Percentiles rank a stretch among this genome's conserved stretches.
Conservation (phyloP, 1,284 basidiomycete genomes). For the Cutaneotrichosporon sp. region DNA sequence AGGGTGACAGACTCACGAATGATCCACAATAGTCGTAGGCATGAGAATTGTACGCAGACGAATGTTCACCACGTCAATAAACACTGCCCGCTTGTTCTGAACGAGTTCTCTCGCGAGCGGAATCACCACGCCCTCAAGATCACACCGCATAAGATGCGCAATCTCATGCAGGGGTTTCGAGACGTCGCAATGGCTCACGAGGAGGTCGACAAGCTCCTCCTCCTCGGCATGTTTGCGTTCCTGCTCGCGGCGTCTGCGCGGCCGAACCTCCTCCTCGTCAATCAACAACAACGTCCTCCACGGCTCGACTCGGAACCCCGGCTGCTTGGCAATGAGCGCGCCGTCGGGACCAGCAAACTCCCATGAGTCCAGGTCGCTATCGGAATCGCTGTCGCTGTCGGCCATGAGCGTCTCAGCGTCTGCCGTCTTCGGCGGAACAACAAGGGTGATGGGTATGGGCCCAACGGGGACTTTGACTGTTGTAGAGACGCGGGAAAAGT, state of each 20-base stretch:
- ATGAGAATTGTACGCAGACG: slow-evolving; percentile 80
- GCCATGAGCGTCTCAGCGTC: slow-evolving; percentile 41
- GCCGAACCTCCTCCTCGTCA: slow-evolving; percentile 29
- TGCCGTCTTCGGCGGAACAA: slow-evolving; percentile 64
- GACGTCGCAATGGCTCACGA: slow-evolving; percentile 63
- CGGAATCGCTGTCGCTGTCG: slow-evolving; percentile 58
- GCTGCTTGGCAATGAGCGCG: slow-evolving; percentile 17
- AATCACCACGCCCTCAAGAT: slow-evolving; percentile 79
- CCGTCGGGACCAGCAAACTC: slow-evolving; percentile 19
- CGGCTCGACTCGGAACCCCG: slow-evolving; percentile 61
- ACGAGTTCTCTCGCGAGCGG: slow-evolving; percentile 87
- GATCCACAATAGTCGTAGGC: slow-evolving; percentile 65
- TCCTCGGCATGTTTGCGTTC: slow-evolving; percentile 48
- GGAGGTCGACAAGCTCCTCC: slow-evolving; percentile 61
- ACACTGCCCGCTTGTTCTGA: slow-evolving; percentile 80
- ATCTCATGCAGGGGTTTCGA: slow-evolving; percentile 69
- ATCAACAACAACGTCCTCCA: slow-evolving; percentile 88
- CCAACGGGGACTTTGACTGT: slow-evolving; percentile 74
- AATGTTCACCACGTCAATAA: slow-evolving; percentile 81
- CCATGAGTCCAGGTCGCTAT: slow-evolving; percentile 53
- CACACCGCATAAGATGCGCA: slow-evolving; percentile 78
- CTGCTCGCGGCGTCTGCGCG: not conserved
- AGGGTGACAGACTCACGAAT: slow-evolving; percentile 62
- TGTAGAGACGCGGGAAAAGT: slow-evolving; percentile 54
- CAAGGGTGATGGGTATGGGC: slow-evolving; percentile 71